Conservation (phyloP, 1,284 basidiomycete species). For the Trametes sp. region DNA sequence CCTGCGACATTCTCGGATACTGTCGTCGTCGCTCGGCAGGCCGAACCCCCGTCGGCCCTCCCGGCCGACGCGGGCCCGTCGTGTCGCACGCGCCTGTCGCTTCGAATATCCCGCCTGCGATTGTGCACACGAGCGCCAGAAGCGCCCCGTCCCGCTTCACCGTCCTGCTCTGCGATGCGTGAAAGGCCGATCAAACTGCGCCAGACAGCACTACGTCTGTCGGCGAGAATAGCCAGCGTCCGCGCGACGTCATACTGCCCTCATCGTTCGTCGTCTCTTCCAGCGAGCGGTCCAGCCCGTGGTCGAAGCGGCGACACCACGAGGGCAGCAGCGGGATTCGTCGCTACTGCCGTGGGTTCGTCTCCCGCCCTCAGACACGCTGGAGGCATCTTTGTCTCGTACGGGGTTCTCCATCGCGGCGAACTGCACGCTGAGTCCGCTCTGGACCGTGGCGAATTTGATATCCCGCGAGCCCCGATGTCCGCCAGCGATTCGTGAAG, state of each 20-base stretch:
- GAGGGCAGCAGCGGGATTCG: too few species aligned
- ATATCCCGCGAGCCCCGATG: too few species aligned
- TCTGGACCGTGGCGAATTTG: too few species aligned
- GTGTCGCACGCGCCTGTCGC: neutral
- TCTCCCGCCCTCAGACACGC: too few species aligned
- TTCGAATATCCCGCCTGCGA: neutral
- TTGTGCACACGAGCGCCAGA: neutral
- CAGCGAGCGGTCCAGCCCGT: neutral
- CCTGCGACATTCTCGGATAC: constrained; percentile 7
- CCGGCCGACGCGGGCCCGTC: neutral
- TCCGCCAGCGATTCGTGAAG: too few species aligned
- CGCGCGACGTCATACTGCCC: neutral
- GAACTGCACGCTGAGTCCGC: too few species aligned
- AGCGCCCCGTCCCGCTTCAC: neutral
- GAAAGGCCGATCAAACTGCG: neutral
- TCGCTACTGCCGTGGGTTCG: neutral
- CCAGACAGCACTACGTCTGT: neutral
- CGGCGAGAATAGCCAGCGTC: neutral
- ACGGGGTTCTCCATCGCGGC: too few species aligned
- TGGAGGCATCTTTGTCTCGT: too few species aligned
- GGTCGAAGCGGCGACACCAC: neutral
- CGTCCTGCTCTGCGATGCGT: neutral
- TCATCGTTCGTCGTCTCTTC: neutral
- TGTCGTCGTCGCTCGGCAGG: neutral
- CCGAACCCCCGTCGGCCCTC: neutral